These are phyloP conservation scores for Teratosphaeria pseudoeucalypti DNA, from an alignment of 2,329 filamentous ascomycete species.

Conservation along the genomic window DNA sequence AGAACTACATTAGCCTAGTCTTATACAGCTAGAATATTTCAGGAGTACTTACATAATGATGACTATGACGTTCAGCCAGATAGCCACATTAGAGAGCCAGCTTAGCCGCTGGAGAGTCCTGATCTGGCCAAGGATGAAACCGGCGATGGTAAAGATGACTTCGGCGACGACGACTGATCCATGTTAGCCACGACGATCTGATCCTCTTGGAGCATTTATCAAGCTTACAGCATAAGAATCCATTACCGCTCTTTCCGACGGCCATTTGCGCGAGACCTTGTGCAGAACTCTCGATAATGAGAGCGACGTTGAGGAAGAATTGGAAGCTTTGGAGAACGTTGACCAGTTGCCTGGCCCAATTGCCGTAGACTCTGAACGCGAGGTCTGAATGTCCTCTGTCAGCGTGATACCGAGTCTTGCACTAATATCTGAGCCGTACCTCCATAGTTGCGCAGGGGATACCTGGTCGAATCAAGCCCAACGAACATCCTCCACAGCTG, in stretches of 20 bases:
- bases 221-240: slow-evolving; percentile 34
- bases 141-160: slow-evolving; percentile 40
- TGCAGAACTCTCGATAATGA: slow-evolving; percentile 44
- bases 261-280: slow-evolving; percentile 46
- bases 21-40: too few species aligned
- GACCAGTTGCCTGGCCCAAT: slow-evolving; percentile 26
- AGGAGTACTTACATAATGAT: slow-evolving; percentile 34
- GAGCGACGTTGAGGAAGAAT: slow-evolving; percentile 41
- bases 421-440: not conserved
- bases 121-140: slow-evolving; percentile 46
- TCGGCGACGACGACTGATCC: slow-evolving; percentile 36
- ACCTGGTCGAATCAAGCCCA: slow-evolving; percentile 31
- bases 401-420: not conserved
- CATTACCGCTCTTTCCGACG: slow-evolving; percentile 8
- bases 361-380: slow-evolving; percentile 30
- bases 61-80: slow-evolving; percentile 47
- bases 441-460: slow-evolving; percentile 32
- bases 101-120: slow-evolving; percentile 45
- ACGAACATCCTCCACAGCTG: slow-evolving; percentile 31
- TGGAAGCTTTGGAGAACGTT: slow-evolving; percentile 33
- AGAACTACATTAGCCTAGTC: too few species aligned
- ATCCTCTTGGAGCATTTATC: not conserved
- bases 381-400: slow-evolving; percentile 9
- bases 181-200: not conserved
- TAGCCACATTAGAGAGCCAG: slow-evolving; percentile 46